Evolutionary conservation across 2,329 filamentous ascomycete species (phyloP).

Genomic region (Aspergillus transmontanensis): DNA sequence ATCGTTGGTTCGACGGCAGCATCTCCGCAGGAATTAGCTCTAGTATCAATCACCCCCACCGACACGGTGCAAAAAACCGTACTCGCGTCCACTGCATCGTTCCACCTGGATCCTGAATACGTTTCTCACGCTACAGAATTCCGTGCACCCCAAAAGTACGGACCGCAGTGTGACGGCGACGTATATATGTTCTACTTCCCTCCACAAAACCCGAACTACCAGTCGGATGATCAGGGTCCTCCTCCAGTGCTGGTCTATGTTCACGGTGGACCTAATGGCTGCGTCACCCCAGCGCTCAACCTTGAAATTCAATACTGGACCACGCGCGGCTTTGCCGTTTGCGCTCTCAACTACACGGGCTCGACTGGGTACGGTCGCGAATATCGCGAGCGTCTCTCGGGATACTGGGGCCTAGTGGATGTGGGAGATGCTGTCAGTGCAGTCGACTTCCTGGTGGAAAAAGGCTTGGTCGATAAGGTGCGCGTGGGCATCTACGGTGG

Average conservation of each 20-base stretch:
- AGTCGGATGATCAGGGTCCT: constrained; percentile 31
- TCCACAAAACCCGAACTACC: constrained; percentile 51
- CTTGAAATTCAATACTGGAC: constrained; percentile 56
- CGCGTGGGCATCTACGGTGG: constrained; percentile 54
- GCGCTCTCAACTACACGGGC: constrained; percentile 56
- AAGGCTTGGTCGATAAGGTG: constrained; percentile 39
- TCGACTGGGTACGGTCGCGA: constrained; percentile 54
- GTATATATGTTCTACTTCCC: constrained; percentile 54
- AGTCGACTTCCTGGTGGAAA: constrained; percentile 45
- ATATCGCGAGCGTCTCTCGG: constrained; percentile 54
- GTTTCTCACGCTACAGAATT: constrained; percentile 39
- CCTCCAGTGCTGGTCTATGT: constrained; percentile 52
- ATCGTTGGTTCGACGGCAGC: constrained; percentile 24
- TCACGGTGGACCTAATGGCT: constrained; percentile 57
- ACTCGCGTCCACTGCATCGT: not conserved
- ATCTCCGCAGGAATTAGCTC: constrained; percentile 22
- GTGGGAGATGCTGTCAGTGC: constrained; percentile 54
- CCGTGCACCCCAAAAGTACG: constrained; percentile 36
- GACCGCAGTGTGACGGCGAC: constrained; percentile 22
- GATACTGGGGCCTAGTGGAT: constrained; percentile 56
- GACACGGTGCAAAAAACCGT: not conserved
- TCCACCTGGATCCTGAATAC: constrained; percentile 14
- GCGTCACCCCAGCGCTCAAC: constrained; percentile 47
- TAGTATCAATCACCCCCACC: constrained; percentile 9
- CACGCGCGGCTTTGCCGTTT: constrained; percentile 56